These are phyloP conservation scores for Theobroma cacao DNA, from an alignment of 345 rosid genomes.

Conservation along the genomic window DNA sequence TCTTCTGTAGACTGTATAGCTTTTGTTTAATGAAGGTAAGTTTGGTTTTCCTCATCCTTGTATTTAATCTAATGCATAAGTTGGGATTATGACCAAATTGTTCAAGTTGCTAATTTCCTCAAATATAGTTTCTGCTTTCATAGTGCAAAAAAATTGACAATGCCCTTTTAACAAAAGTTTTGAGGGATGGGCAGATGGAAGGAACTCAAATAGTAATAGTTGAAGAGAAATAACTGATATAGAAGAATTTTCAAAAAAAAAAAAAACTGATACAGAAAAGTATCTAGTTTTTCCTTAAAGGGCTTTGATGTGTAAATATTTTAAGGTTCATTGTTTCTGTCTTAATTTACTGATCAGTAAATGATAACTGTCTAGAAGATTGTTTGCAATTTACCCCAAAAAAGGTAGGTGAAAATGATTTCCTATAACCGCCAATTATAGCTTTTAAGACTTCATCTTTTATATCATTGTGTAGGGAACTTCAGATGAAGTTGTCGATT, in stretches of 20 bases:
- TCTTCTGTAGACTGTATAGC: background rate
- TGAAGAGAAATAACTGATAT: background rate
- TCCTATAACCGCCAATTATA: background rate
- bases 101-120: background rate
- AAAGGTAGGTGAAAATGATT: background rate
- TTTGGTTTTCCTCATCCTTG: background rate
- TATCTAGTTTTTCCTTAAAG: background rate
- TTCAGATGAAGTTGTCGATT: constrained; percentile 92
- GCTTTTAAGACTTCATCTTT: background rate
- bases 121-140: background rate
- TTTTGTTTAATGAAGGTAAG: background rate
- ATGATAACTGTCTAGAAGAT: background rate
- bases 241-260: no score
- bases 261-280: background rate
- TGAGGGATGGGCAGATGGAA: background rate
- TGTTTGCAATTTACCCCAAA: background rate
- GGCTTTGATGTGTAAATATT: background rate
- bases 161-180: background rate
- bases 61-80: background rate
- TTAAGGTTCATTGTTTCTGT: background rate
- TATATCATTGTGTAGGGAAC: constrained; percentile 61
- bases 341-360: constrained; percentile 1
- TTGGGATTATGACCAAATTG: background rate
- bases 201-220: background rate
- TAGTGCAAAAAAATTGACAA: background rate